phyloP scores from a whole-genome alignment of 495 filamentous ascomycete species.

The Daldinia caldariorum region DNA sequence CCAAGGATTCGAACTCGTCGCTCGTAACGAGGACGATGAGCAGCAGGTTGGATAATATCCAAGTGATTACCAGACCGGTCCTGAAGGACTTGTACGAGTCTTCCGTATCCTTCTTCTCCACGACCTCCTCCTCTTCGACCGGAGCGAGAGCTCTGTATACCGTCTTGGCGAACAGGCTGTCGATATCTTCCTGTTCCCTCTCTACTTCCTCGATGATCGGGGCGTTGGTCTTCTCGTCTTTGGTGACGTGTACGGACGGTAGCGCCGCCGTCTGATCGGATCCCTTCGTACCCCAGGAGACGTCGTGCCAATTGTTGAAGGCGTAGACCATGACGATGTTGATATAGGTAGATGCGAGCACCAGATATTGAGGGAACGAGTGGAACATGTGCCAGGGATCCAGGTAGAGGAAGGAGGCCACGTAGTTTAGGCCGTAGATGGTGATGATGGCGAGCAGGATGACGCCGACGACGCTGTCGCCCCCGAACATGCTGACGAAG shows the following conservation, averaged over 20 bases:
- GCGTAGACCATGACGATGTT: conserved; percentile 99
- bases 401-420: conserved; percentile 97
- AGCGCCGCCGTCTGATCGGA: conserved; percentile 95
- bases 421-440: conserved; percentile 95
- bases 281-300: conserved; percentile 99
- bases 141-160: conserved; percentile 93
- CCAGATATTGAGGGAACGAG: conserved; percentile 91
- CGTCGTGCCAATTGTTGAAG: conserved; percentile 99
- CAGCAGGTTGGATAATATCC: conserved; percentile 92
- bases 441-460: conserved; percentile 93
- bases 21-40: conserved; percentile 89
- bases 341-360: conserved; percentile 96
- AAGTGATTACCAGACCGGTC: conserved; percentile 86
- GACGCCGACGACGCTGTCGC: conserved; percentile 68
- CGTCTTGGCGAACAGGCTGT: conserved; percentile 93
- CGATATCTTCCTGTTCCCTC: conserved; percentile 97
- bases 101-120: conserved; percentile 84
- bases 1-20: conserved; percentile 82
- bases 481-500: conserved; percentile 79
- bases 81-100: conserved; percentile 99
- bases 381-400: conserved; percentile 99
- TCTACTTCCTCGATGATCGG: conserved; percentile 91
- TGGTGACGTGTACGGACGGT: conserved; percentile 85
- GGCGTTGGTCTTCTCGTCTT: conserved; percentile 82
- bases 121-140: conserved; percentile 72